Evolutionary conservation across 2,329 filamentous ascomycete species (phyloP).

Genomic region (Fusarium sp.): DNA sequence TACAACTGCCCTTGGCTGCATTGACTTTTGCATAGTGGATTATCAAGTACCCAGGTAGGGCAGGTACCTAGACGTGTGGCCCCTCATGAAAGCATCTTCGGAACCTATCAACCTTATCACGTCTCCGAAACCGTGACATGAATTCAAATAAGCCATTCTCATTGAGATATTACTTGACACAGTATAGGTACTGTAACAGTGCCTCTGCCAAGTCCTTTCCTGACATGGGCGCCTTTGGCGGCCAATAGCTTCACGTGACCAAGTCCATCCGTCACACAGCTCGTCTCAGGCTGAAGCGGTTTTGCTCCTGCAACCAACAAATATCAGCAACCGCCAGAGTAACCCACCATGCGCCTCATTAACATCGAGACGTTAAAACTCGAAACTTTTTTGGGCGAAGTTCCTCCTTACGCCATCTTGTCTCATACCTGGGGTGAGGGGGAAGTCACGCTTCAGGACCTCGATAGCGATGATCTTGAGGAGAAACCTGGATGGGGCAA

Average conservation of each 20-base stretch:
- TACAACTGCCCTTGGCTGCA: not conserved
- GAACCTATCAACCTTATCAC: not conserved
- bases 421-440: slow-evolving; percentile 24
- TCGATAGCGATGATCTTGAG: not conserved
- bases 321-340: not conserved
- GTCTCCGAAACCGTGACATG: not conserved
- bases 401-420: slow-evolving; percentile 24
- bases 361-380: slow-evolving; percentile 19
- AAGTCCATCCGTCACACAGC: not conserved
- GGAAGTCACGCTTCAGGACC: slow-evolving; percentile 25
- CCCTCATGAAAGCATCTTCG: not conserved
- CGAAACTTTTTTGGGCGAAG: slow-evolving; percentile 12
- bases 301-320: not conserved
- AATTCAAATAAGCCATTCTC: not conserved
- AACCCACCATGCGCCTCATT: slow-evolving; percentile 16
- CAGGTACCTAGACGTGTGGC: not conserved
- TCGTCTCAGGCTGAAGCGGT: not conserved
- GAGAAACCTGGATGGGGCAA: slow-evolving; percentile 22
- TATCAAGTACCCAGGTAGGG: not conserved
- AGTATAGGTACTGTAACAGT: not conserved
- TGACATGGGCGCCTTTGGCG: not conserved
- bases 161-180: not conserved
- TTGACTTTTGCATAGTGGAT: not conserved
- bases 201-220: not conserved
- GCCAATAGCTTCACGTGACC: not conserved